Conservation (phyloP, 2,329 filamentous ascomycete genomes). For the Coniochaeta hoffmannii region DNA sequence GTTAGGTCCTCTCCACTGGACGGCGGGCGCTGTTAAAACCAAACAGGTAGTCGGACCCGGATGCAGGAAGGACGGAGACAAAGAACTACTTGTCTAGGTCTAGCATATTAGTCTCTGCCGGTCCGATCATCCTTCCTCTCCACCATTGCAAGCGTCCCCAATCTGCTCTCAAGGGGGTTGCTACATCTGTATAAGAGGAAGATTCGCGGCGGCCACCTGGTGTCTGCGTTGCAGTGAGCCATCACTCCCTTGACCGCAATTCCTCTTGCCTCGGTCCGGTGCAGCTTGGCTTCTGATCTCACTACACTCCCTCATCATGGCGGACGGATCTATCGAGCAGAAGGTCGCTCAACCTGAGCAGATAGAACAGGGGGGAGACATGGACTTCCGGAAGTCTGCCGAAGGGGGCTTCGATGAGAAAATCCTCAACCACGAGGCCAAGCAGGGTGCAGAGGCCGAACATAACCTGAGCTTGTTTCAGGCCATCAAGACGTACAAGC, state of each 20-base stretch:
- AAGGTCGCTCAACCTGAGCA: neutral
- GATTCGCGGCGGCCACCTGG: neutral
- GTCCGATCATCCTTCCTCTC: neutral
- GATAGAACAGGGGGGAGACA: neutral
- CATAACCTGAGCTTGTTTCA: constrained; percentile 26
- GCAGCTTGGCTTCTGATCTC: neutral
- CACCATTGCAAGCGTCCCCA: neutral
- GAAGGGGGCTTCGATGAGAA: constrained; percentile 14
- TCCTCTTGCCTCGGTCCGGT: neutral
- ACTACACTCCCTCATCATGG: neutral
- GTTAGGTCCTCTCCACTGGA: neutral
- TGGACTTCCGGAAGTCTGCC: neutral
- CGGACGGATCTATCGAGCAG: neutral
- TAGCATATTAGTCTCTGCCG: neutral
- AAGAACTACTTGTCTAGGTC: neutral
- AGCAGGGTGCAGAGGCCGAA: constrained; percentile 27
- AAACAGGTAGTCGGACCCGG: neutral
- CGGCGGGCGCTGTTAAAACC: neutral
- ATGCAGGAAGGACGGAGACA: neutral
- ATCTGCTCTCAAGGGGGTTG: neutral
- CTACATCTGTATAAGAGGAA: neutral
- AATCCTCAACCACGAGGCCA: constrained; percentile 27
- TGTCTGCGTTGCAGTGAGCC: neutral
- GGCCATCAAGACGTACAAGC: constrained; percentile 30
- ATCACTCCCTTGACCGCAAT: neutral